Evolutionary conservation across 352 stramenopile genomes (phyloP).

Genomic region (Globisporangium yorkense): DNA sequence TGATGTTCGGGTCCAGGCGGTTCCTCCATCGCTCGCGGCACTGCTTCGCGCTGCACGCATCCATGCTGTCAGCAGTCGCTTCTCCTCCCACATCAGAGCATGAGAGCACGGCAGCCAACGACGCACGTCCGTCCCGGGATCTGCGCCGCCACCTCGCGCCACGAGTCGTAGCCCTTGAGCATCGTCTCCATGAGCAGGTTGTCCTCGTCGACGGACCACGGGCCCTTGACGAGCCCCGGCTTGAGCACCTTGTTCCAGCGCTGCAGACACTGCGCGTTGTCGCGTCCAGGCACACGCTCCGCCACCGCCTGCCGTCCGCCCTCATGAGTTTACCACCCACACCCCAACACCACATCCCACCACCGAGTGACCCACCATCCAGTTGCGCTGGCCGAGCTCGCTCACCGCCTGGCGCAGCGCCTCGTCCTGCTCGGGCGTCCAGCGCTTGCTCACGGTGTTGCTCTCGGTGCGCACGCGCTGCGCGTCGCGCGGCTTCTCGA

Average conservation of each 20-base stretch:
- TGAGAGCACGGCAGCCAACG: not conserved
- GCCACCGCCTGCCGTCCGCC: conserved; percentile 36
- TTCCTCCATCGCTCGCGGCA: conserved; percentile 96
- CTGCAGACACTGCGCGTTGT: conserved; percentile 83
- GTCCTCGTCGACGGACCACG: conserved; percentile 91
- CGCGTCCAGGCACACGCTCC: conserved; percentile 46
- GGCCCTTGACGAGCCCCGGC: conserved; percentile 89
- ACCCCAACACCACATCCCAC: too few relatives aligned
- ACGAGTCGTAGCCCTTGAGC: conserved; percentile 73
- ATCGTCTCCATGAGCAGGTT: conserved; percentile 80
- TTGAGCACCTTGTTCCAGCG: conserved; percentile 90
- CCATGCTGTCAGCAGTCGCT: not conserved
- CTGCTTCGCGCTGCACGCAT: conserved; percentile 81
- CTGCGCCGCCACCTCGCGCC: conserved; percentile 57
- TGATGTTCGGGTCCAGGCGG: conserved; percentile 93
- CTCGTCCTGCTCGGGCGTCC: conserved; percentile 84
- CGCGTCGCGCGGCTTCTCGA: conserved; percentile 38
- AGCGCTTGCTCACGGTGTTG: conserved; percentile 47
- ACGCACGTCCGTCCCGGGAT: conserved; percentile 68
- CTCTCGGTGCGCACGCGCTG: conserved; percentile 35
- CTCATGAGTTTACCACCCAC: not conserved
- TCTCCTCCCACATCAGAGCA: not conserved
- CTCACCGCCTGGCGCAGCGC: conserved; percentile 71
- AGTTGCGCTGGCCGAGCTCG: conserved; percentile 81
- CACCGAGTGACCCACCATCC: conserved; percentile 50